Base-by-base conservation (phyloP, 2,329 filamentous ascomycete genomes). In the Cercospora zeae-maydis region DNA sequence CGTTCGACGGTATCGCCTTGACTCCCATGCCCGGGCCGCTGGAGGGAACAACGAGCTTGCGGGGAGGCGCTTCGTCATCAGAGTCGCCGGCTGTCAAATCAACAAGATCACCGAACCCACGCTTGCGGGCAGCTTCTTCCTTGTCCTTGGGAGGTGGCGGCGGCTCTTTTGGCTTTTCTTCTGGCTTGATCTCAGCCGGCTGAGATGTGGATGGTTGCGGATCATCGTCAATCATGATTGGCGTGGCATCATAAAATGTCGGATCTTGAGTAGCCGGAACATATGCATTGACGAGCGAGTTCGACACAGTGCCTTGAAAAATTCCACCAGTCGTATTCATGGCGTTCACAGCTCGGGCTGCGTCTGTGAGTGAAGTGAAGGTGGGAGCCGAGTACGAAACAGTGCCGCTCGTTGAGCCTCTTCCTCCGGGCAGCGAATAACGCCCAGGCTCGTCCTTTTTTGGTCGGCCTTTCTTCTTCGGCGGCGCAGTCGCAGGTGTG, bases 121-220 rank as follows among this genome's bases (percentile, higher is more conserved):
- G 78, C 69, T 86, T 86, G 27, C 81, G 76, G n/a, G 84, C 83
- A 58, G 79, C 79, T 68, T 83, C 81, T 69, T 81, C 82, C 67
- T 85, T 86, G 65, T 82, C 78, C 4, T 75, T 75, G 31, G 79
- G 78, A 4, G 70, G 71, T 8, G 68, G 67, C 0, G 63, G 69
- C 16, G 70, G 68, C 49, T 70, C 68, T 55, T 63, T 47, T 1
- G 69, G 71, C 42, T 67, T 64, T 19, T 67, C 57, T 47, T 71
- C 67, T 31, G 66, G 59, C 61, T 69, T 72, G 21, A 66, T 45
- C 37, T 70, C 63, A 14, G 63, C 58, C 11, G 57, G 27, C 52
- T 58, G 60, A n/a, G 61, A 59, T 14, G 52, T 54, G 11, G 49
- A 54, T 34, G 63, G 52, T 37, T 36, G 51, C 42, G 37, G 51